Base-by-base conservation (phyloP, 345 rosid genomes). In the Eutrema japonicum region DNA sequence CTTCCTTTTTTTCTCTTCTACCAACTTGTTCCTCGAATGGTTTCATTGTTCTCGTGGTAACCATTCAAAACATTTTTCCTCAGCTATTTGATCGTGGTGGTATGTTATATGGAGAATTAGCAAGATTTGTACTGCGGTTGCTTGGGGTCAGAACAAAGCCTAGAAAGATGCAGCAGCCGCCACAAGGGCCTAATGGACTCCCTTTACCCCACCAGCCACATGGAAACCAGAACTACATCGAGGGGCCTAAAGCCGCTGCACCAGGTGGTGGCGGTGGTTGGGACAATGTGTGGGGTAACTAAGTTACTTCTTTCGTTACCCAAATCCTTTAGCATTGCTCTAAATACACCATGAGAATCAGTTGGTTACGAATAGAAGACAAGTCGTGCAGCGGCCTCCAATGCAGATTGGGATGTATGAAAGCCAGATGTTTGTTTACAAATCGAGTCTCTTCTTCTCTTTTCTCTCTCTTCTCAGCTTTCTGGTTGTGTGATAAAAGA, bases 1-100 rank as follows among this genome's bases (percentile, higher is more conserved):
- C 29, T 73, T 64, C 66, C 49, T 70, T 59, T 77, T 49, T 66
- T 42, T 36, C 26, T 36, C 30, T 46, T 41, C 62, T 10, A 73
- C 74, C 58, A 36, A 14, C 52, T 55, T 57, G 40, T 30, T 45
- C 46, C 50, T 69, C 5, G 41, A 61, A 27, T 38, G 22, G 47
- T 49, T 51, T 64, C 32, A 38, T 50, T 50, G 38, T 57, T 10
- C 30, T 49, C 2, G n/a, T 26, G 40, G 62, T 64, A 30, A 73
- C 66, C 65, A 32, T 11, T 71, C 18, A 54, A 26, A 52, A 60
- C 46, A 26, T 70, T 66, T 64, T 40, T 76, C 66, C 73, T 77
- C 89, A 95, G 99, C 92, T 95, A 26, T 90, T 92, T 75, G 98
- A 95, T 73, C 96, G 98, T 46, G 69, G 89, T 3, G 98, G 99